phyloP scores from a whole-genome alignment of 108 stramenopile species.

The Pseudonitzschia multistriata region DNA sequence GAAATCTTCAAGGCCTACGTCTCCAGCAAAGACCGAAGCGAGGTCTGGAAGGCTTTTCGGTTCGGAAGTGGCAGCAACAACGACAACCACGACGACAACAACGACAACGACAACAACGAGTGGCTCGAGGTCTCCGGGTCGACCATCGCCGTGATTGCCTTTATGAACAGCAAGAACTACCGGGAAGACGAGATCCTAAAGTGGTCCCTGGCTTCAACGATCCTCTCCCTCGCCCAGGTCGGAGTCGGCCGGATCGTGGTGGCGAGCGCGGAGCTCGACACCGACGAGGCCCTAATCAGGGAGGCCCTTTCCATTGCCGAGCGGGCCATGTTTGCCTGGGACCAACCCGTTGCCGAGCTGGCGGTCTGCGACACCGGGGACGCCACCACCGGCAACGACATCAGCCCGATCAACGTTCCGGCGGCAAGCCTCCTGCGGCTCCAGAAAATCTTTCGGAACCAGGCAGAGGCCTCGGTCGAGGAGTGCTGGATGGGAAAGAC shows the following conservation, averaged over 20 bases:
- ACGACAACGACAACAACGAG: neutral
- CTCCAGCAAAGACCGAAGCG: neutral
- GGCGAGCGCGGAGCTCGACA: neutral
- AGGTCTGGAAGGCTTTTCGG: neutral
- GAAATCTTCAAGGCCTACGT: neutral
- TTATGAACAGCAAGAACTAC: neutral
- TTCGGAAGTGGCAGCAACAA: too few relatives aligned
- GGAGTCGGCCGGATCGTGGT: slow-evolving; percentile 14
- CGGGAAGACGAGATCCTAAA: neutral
- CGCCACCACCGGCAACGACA: neutral
- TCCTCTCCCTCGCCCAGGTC: neutral
- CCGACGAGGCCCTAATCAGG: neutral
- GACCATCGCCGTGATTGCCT: slow-evolving; percentile 25
- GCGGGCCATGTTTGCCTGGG: neutral
- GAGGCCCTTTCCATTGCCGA: neutral
- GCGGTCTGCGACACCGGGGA: too few relatives aligned
- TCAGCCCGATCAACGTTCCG: neutral
- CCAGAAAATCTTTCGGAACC: neutral
- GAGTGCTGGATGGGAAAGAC: neutral
- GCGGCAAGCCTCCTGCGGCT: neutral
- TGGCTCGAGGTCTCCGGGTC: neutral
- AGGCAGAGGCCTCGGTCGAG: neutral
- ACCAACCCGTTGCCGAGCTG: neutral
- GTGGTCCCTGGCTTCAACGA: slow-evolving; percentile 8
- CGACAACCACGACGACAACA: too few relatives aligned